Base-by-base conservation (phyloP, 2,329 filamentous ascomycete species). In the Chaetomium sp. region DNA sequence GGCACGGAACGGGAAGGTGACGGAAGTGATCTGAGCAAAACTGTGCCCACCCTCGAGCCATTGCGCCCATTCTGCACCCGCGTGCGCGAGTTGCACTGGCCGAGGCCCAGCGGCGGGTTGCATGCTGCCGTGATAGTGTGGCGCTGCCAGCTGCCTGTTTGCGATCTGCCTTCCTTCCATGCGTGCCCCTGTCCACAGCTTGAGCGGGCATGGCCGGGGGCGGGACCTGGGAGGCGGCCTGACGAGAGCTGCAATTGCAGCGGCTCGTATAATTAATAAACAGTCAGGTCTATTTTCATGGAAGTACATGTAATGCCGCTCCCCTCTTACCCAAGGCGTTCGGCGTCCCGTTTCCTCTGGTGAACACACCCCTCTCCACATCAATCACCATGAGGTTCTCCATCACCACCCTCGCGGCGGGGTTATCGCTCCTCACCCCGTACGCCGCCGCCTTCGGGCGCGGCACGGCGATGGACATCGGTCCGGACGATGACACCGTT, bases 381-480 rank as follows among this genome's bases (percentile, higher is more conserved):
- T 8, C 38, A 2, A 16, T 23, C 55, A 60, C 45, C 47, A 70
- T 70, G 68, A 67, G 67, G 65, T 10, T 65, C n/a, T 31, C 56
- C 54, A 50, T 31, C 31, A 47, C 23, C 62, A 47, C 59, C 53
- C 38, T 63, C 57, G 56, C 58, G 53, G 59, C 63, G 42, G 57
- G 56, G 33, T 33, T 55, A 12, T 21, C n/a, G n/a, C n/a, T 63
- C 10, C 56, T 66, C 29, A 31, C 65, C 13, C 27, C 27, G 3
- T 58, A 57, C 21, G 60, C 31, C 50, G 50, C 31, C 19, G 65
- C 64, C 21, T 45, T 59, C 55, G 29, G 67, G 45, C 66, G 63
- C 54, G 21, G 47, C 53, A 54, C 29, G n/a, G 65, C 65, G 42
- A 67, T 70, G 64, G 67, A 71, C 59, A 68, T 72, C 35, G 70